These are phyloP conservation scores for Glarea lozoyensis DNA, from an alignment of 495 filamentous ascomycete species.

Conservation along the genomic window DNA sequence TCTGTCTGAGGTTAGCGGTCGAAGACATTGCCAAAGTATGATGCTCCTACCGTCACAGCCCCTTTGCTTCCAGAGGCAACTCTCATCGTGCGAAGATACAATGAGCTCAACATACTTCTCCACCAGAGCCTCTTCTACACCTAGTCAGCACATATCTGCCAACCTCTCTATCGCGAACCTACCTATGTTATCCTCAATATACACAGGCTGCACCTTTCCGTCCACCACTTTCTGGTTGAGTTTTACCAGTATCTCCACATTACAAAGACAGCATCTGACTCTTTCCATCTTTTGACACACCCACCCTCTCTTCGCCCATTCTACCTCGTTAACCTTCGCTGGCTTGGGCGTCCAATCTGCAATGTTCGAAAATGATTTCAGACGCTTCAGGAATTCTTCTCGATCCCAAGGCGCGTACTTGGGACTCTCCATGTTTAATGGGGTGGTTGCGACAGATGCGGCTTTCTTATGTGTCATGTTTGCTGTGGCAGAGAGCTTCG, in stretches of 20 bases:
- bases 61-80: constrained; percentile 76
- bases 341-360: constrained; percentile 84
- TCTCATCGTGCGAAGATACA: constrained; percentile 66
- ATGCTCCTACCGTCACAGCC: constrained; percentile 65
- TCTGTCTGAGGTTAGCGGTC: constrained; percentile 36
- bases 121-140: constrained; percentile 56
- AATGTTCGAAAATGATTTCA: constrained; percentile 83
- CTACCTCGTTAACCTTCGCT: constrained; percentile 72
- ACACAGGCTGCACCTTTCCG: constrained; percentile 47
- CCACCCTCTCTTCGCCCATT: constrained; percentile 96
- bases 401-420: constrained; percentile 77
- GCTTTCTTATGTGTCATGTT: constrained; percentile 33
- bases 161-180: constrained; percentile 2
- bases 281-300: constrained; percentile 71
- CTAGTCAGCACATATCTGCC: constrained; percentile 5
- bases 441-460: constrained; percentile 27
- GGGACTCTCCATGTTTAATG: constrained; percentile 12
- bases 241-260: constrained; percentile 70
- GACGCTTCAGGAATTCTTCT: constrained; percentile 66
- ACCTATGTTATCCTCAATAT: constrained; percentile 37
- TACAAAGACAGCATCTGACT: constrained; percentile 77
- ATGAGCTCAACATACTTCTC: constrained; percentile 65
- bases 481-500: constrained; percentile 31
- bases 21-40: constrained; percentile 5
- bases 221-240: constrained; percentile 62